Conservation (phyloP, 352 stramenopile species). For the Phytophthora idaei region DNA sequence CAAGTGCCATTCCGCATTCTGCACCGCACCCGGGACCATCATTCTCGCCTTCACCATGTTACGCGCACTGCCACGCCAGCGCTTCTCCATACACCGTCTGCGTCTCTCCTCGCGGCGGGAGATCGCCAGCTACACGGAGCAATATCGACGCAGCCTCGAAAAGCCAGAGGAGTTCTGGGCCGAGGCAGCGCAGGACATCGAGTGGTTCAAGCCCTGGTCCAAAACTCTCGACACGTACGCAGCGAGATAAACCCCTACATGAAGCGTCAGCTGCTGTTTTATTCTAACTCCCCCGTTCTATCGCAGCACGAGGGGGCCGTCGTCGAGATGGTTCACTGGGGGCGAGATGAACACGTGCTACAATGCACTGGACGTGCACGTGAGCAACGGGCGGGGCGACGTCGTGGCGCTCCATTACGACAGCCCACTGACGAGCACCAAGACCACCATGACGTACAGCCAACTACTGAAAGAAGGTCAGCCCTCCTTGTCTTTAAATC, state of each 20-base stretch:
- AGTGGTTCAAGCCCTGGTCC: slow-evolving; percentile 60
- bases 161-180: slow-evolving; percentile 56
- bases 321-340: slow-evolving; percentile 57
- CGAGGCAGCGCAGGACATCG: slow-evolving; percentile 53
- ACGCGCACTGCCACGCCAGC: slow-evolving; percentile 6
- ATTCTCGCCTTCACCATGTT: slow-evolving; percentile 27
- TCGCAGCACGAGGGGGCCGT: slow-evolving; percentile 38
- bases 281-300: not conserved
- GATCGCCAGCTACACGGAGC: slow-evolving; percentile 46
- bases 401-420: slow-evolving; percentile 63
- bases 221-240: slow-evolving; percentile 50
- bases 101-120: slow-evolving; percentile 4
- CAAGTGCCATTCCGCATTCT: slow-evolving; percentile 24
- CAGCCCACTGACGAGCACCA: slow-evolving; percentile 60
- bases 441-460: slow-evolving; percentile 72
- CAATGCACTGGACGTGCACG: slow-evolving; percentile 67
- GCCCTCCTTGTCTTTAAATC: not conserved
- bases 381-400: slow-evolving; percentile 58
- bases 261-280: not conserved
- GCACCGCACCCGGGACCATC: slow-evolving; percentile 11
- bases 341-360: slow-evolving; percentile 78
- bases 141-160: slow-evolving; percentile 52
- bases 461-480: slow-evolving; percentile 71
- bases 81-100: slow-evolving; percentile 3
- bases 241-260: not conserved